Evolutionary conservation across 108 stramenopile species (phyloP), one percentile per base, ranked within the genome.

Genomic region (Aureococcus anophagefferens): DNA sequence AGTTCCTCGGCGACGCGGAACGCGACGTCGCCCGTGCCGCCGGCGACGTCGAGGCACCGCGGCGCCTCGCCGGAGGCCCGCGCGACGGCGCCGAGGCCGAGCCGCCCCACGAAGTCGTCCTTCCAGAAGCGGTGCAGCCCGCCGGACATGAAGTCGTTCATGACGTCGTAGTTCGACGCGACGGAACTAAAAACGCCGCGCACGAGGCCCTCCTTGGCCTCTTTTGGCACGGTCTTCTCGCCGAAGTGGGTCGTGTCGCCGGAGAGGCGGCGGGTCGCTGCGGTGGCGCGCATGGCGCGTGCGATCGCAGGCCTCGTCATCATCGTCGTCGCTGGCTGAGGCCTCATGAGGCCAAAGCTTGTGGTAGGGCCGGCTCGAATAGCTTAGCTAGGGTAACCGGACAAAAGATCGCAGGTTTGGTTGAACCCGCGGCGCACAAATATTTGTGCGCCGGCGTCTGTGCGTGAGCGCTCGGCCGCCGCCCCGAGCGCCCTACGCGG

Each of bases 91-190:
- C 21, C 25, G 30, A 30, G 68, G 30, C 18, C 30, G 46, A 29
- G 30, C 17, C 64, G 33, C 29, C 77, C 73, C 64, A 99, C 81
- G 25, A 97, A 83, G 46, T 94, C 89, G 76, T 99, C 96, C 74
- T 98, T 98, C 96, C 98, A 98, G 35, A 90, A 80, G 4, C 98
- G 84, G 79, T 98, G 97, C 75, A 83, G 33, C 17, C 95, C 96
- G 17, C 83, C 94, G 62, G 83, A 85, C 98, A 99, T 99, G 72
- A 96, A 79, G 79, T 99, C 98, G 73, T 99, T 99, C 98, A 99
- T 99, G 33, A 99, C 84, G 73, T 99, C 98, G 79, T 92, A 94
- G 59, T 77, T 81, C 63, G 89, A 88, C 16, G 94, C 94, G 0
- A 95, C 92, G 68, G 79, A 89, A 70, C 88, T 86, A 74, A 95